Evolutionary conservation across 2,329 filamentous ascomycete species (phyloP).

Genomic region (Macrophomina tecta): DNA sequence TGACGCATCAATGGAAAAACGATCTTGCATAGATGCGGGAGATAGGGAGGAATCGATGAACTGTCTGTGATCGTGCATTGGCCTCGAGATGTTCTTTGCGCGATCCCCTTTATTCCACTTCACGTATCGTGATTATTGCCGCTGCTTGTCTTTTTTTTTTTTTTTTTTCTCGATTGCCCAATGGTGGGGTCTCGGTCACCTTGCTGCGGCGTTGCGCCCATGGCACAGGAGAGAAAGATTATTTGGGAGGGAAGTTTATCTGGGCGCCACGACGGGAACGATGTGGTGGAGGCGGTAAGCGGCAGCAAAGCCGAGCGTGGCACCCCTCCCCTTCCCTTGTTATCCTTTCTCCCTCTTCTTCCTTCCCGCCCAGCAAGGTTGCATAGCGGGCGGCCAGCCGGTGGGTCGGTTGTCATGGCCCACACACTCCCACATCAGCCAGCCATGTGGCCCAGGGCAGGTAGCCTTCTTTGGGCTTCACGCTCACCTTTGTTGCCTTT

Average conservation of each 20-base stretch:
- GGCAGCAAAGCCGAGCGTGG: slow-evolving; percentile 24
- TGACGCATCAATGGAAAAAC: background rate
- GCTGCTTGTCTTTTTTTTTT: too few species aligned
- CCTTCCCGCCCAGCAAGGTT: too few species aligned
- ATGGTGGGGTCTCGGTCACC: too few species aligned
- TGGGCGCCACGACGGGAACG: slow-evolving; percentile 6
- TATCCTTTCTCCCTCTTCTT: too few species aligned
- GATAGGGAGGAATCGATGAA: background rate
- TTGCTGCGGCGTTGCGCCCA: too few species aligned
- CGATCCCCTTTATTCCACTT: background rate
- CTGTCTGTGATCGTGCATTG: background rate
- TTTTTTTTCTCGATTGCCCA: too few species aligned
- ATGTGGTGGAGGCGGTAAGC: slow-evolving; percentile 19
- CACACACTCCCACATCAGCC: too few species aligned
- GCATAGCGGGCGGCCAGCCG: too few species aligned
- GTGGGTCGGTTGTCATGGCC: too few species aligned
- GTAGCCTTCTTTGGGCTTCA: background rate
- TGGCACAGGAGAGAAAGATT: background rate
- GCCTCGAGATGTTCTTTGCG: background rate
- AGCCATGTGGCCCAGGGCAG: background rate
- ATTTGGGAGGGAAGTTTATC: background rate
- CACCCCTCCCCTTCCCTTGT: background rate
- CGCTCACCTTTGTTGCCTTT: background rate
- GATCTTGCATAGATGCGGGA: background rate
- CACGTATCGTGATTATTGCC: too few species aligned